phyloP scores from a whole-genome alignment of 371 early-diverging fungal genomes.

The Chytridium lagenaria region DNA sequence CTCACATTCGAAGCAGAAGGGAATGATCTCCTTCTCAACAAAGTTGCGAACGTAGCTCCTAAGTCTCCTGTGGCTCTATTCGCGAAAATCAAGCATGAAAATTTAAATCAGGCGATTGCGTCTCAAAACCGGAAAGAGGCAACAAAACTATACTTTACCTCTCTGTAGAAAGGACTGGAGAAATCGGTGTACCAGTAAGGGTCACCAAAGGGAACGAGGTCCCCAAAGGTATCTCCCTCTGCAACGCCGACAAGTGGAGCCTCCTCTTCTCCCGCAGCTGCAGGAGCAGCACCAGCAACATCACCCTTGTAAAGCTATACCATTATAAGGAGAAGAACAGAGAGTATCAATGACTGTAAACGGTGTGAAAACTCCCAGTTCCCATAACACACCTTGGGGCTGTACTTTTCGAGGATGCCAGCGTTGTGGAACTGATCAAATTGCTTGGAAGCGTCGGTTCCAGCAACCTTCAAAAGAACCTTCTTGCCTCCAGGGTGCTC shows the following conservation, averaged over 20 bases:
- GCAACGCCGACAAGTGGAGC: constrained; percentile 41
- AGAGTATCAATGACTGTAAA: no score
- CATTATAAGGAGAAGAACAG: not conserved
- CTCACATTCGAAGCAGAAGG: constrained; percentile 76
- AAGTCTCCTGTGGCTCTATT: constrained; percentile 74
- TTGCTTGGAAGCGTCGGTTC: constrained; percentile 86
- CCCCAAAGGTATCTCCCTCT: constrained; percentile 67
- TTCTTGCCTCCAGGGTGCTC: constrained; percentile 58
- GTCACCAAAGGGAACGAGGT: constrained; percentile 81
- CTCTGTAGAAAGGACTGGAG: not conserved
- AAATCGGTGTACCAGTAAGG: constrained; percentile 83
- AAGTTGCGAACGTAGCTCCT: constrained; percentile 74
- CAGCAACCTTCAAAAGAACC: constrained; percentile 80
- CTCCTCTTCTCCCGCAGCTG: constrained; percentile 19
- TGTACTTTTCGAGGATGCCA: constrained; percentile 47
- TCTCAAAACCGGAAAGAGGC: constrained; percentile 25
- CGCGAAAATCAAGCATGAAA: no score
- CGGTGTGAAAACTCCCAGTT: not conserved
- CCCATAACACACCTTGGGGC: constrained; percentile 47
- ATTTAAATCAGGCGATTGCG: constrained; percentile 65
- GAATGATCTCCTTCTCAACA: constrained; percentile 82
- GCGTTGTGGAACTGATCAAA: constrained; percentile 85
- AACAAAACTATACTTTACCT: not conserved
- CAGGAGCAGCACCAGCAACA: constrained; percentile 30
- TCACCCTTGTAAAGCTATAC: constrained; percentile 22